phyloP scores from a whole-genome alignment of 331 rosid species.

The Acacia pycnantha region DNA sequence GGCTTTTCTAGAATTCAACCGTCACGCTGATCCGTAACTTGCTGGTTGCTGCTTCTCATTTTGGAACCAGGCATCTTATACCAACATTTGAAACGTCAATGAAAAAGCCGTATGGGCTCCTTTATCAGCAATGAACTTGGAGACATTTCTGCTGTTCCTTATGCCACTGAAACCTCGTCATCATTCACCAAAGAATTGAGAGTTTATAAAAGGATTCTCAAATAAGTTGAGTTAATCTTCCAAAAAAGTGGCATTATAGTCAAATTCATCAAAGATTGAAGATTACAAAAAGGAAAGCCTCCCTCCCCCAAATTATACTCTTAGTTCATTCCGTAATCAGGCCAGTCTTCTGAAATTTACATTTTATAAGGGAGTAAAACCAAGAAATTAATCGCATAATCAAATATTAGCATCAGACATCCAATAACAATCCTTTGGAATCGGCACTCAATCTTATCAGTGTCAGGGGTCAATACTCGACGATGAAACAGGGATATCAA shows the following conservation, averaged over 20 bases:
- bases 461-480: neutral
- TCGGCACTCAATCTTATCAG: neutral
- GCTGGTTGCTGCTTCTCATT: no score
- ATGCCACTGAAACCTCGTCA: neutral
- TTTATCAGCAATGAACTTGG: neutral
- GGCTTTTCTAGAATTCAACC: no score
- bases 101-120: neutral
- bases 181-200: neutral
- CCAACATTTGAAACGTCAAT: no score
- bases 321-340: neutral
- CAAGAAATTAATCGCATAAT: neutral
- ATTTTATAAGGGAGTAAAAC: neutral
- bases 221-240: no score
- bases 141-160: no score
- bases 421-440: neutral
- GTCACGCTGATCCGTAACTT: no score
- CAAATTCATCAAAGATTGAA: neutral
- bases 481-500: neutral
- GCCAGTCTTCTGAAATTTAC: neutral
- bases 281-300: neutral
- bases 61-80: no score
- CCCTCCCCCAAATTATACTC: neutral
- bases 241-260: no score
- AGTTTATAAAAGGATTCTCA: no score
- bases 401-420: neutral